Conservation (phyloP, 352 stramenopile species). For the Paralagenidium karlingii region DNA sequence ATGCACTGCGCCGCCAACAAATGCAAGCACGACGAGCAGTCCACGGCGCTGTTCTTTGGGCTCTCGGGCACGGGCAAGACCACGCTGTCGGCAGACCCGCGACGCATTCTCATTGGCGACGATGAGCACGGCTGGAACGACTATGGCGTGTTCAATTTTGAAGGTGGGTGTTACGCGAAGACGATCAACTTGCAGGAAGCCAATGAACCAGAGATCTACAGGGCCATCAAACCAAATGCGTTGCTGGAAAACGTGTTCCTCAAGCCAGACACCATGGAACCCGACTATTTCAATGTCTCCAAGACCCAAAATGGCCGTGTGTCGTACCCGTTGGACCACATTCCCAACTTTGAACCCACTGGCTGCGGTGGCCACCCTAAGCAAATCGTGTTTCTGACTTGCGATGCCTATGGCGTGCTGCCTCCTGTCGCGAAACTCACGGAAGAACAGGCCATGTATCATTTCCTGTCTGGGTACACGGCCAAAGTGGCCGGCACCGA, state of each 20-base stretch:
- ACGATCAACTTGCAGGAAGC: conserved; percentile 94
- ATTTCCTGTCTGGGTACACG: conserved; percentile 98
- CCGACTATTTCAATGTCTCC: conserved; percentile 92
- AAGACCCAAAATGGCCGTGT: conserved; percentile 98
- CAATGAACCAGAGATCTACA: conserved; percentile 98
- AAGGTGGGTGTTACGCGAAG: conserved; percentile 99
- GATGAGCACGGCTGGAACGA: conserved; percentile 97
- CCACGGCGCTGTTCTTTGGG: conserved; percentile 97
- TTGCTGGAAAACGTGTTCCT: conserved; percentile 96
- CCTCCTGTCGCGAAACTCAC: conserved; percentile 93
- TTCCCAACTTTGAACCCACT: conserved; percentile 86
- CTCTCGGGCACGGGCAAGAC: conserved; percentile 87
- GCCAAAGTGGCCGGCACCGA: conserved; percentile 98
- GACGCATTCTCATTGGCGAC: conserved; percentile 69
- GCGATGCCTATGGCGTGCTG: conserved; percentile 96
- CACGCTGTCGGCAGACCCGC: conserved; percentile 84
- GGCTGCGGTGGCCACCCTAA: conserved; percentile 90
- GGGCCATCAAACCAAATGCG: conserved; percentile 94
- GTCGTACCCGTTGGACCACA: conserved; percentile 99
- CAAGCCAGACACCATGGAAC: conserved; percentile 42
- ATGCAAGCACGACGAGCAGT: conserved; percentile 91
- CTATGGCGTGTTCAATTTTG: conserved; percentile 98
- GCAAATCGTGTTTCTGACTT: conserved; percentile 97
- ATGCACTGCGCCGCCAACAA: conserved; percentile 99
- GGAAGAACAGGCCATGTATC: conserved; percentile 95